phyloP scores from a whole-genome alignment of 2,329 filamentous ascomycete genomes.

The Paracoccidioides brasiliensis region DNA sequence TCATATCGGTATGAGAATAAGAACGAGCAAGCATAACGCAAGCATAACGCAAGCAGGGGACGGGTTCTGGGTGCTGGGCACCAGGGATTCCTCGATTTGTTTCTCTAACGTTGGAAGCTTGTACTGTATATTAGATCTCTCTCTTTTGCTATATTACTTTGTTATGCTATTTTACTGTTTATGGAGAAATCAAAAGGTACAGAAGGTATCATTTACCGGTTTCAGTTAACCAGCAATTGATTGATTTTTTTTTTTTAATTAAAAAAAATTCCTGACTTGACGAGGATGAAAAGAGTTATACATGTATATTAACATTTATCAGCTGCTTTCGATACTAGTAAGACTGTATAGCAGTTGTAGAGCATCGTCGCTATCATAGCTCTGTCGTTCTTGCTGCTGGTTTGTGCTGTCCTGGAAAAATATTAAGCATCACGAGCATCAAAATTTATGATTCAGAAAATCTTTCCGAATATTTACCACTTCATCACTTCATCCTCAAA shows the following conservation, averaged over 20 bases:
- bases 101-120: slow-evolving; percentile 1
- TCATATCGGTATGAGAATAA: neutral
- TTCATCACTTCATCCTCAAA: neutral
- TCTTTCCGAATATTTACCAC: no score
- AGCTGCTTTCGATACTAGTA: no score
- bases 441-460: neutral
- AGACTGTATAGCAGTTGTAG: no score
- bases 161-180: neutral
- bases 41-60: neutral
- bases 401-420: no score
- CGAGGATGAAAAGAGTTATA: no score
- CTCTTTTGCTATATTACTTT: neutral
- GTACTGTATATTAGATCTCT: slow-evolving; percentile 1
- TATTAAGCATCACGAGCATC: neutral
- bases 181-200: neutral
- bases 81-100: neutral
- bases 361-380: no score
- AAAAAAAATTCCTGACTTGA: no score
- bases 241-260: no score
- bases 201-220: neutral
- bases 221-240: neutral
- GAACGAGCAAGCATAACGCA: neutral
- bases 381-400: no score
- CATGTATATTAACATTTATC: no score
- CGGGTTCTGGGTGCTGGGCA: neutral